phyloP scores from a whole-genome alignment of 1,284 basidiomycete species.

The Athelia sp. region DNA sequence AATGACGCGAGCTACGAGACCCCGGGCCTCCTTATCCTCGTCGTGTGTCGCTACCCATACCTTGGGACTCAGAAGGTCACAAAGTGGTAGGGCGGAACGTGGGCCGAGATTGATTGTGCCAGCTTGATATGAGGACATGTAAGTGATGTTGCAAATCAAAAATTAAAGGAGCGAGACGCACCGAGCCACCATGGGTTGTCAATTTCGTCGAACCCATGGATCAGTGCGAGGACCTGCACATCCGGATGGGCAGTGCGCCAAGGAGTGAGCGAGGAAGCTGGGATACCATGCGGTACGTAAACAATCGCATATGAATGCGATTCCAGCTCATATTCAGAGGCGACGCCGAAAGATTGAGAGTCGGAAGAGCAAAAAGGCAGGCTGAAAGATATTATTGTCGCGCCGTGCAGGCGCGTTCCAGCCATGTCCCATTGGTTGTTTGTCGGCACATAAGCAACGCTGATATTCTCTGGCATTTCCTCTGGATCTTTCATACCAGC shows the following conservation, averaged over 20 bases:
- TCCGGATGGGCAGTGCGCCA: not conserved
- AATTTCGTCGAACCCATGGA: conserved; percentile 1
- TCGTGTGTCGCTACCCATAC: not conserved
- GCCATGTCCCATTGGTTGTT: not conserved
- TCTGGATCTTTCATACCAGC: not conserved
- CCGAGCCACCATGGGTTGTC: conserved; percentile 1
- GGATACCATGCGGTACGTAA: not conserved
- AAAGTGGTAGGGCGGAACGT: not conserved
- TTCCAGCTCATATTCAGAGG: not conserved
- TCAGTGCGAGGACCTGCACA: not conserved
- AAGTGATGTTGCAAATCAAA: not conserved
- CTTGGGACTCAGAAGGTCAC: not conserved
- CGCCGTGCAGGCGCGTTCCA: not conserved
- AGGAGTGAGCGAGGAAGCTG: not conserved
- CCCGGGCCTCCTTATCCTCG: not conserved
- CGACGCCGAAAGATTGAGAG: too few relatives aligned
- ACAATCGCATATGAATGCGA: not conserved
- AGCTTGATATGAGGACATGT: not conserved
- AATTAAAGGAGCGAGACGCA: not conserved
- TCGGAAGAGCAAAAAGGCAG: not conserved
- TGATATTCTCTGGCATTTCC: not conserved
- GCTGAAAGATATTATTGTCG: not conserved
- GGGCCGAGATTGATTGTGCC: not conserved
- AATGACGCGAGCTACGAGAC: not conserved
- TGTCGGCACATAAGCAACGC: not conserved